Evolutionary conservation across 371 early-diverging fungal genomes (phyloP), one percentile per base, ranked within the genome.

Genomic region (Basidiobolus meristosporus): DNA sequence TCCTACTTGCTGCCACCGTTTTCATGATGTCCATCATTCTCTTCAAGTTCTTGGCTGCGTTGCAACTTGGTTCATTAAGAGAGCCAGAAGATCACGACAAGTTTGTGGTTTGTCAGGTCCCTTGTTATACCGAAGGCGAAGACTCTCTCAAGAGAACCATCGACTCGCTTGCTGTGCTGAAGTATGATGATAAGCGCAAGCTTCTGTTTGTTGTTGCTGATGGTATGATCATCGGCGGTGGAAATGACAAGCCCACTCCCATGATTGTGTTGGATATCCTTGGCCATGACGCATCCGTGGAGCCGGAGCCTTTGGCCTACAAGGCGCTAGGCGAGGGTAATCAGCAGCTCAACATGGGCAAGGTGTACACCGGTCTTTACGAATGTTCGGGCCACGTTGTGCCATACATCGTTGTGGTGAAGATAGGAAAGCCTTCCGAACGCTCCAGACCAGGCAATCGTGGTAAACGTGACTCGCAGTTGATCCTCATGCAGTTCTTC

Each of bases 381-480:
- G 83, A 87, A 51, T 70, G 73, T 42, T 74, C 68, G 45, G 93
- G 85, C 7, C 88, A 84, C 38, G 72, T 80, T 31, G 82, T 93
- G 3, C 95, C 97, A 0, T 96, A 87, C 47, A 62, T 98, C 42
- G 89, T 97, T 1, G 69, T 98, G 3, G 89, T 81, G 58, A 98
- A 98, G 68, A 75, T 76, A 32, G 98, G 98, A 38, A 72, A 68
- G 22, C 75, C 80, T 0, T 66, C 66, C 17, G 85, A 86, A 54
- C 67, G 73, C 41, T 64, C 67, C 39, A 83, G 80, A 52, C 77
- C 90, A 7, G 97, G 95, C n/a, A 99, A 99, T 57, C 68, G 99
- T 33, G 99, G 99, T 50, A 99, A 99, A 68, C 84, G 99, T 52
- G 99, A 99, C 65, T 91, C 96, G 21, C 99, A 99, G 68, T 77